Percentiles rank a stretch among this genome's conserved stretches.
phyloP scores from a whole-genome alignment of 2,329 filamentous ascomycete species.

The Dactylellina parvicollis region DNA sequence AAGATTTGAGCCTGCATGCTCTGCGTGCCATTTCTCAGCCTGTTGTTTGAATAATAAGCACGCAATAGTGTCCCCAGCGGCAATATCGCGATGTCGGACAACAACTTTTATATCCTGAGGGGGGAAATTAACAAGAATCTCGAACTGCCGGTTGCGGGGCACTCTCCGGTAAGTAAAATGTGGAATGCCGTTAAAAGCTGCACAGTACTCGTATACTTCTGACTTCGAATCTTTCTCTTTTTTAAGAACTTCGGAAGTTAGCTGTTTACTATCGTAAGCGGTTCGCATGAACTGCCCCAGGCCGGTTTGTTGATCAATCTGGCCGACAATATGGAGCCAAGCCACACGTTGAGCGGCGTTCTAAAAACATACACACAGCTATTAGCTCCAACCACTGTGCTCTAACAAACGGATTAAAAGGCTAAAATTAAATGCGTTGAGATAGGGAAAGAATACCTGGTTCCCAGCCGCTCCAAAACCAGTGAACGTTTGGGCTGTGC shows the following conservation, averaged over 20 bases:
- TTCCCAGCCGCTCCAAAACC: conserved; percentile 33
- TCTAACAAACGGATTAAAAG: too few species aligned
- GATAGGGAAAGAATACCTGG: conserved; percentile 9
- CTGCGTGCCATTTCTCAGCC: conserved; percentile 60
- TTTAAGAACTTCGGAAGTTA: conserved; percentile 53
- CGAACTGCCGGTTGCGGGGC: conserved; percentile 36
- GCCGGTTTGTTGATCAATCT: conserved; percentile 20
- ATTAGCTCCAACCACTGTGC: neutral
- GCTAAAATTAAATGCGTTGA: neutral
- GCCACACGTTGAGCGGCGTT: conserved; percentile 21
- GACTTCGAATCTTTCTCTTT: conserved; percentile 59
- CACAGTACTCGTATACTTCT: conserved; percentile 63
- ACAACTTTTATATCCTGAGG: conserved; percentile 60
- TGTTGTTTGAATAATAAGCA: conserved; percentile 61
- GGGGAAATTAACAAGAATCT: conserved; percentile 60
- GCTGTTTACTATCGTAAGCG: conserved; percentile 20
- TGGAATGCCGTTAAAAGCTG: conserved; percentile 61
- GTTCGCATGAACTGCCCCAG: conserved; percentile 36
- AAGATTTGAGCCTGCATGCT: conserved; percentile 58
- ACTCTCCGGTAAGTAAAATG: conserved; percentile 33
- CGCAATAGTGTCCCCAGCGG: conserved; percentile 60
- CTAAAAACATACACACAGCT: conserved; percentile 3
- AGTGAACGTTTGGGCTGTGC: conserved; percentile 11
- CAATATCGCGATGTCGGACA: conserved; percentile 57
- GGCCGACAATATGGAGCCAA: conserved; percentile 37